phyloP scores from a whole-genome alignment of 1,139 yeast genomes.

The Trichomonascaceae sp. region DNA sequence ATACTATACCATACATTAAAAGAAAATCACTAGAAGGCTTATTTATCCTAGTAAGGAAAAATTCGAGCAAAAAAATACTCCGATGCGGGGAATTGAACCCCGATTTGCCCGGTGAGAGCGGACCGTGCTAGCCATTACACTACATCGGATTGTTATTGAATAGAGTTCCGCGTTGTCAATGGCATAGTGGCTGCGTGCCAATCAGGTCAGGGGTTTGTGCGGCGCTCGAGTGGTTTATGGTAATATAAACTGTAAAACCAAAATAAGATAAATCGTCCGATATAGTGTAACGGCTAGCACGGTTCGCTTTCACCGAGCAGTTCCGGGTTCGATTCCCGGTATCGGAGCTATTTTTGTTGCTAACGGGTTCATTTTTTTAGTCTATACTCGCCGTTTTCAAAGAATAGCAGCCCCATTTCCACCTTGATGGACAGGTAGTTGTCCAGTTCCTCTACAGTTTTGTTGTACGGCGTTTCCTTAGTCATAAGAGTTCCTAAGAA shows the following conservation, averaged over 20 bases:
- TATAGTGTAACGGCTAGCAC: constrained; percentile 76
- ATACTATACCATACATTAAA: too few relatives aligned
- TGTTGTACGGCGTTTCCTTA: constrained; percentile 33
- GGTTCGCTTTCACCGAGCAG: constrained; percentile 48
- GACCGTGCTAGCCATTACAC: constrained; percentile 1
- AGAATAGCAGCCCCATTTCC: constrained; percentile 31
- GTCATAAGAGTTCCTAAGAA: constrained; percentile 44
- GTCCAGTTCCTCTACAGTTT: constrained; percentile 31
- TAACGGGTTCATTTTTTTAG: constrained; percentile 11
- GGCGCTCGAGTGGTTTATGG: too few relatives aligned
- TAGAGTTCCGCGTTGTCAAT: too few relatives aligned
- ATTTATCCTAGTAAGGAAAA: too few relatives aligned
- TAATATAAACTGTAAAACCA: too few relatives aligned
- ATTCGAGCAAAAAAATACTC: neutral
- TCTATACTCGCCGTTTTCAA: constrained; percentile 19
- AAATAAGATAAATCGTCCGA: too few relatives aligned
- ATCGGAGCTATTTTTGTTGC: neutral
- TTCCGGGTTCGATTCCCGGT: neutral
- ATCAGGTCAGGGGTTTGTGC: too few relatives aligned
- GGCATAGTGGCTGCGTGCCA: too few relatives aligned
- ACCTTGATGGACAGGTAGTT: constrained; percentile 29
- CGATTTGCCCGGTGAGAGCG: constrained; percentile 1
- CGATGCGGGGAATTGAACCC: constrained; percentile 1
- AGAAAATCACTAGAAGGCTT: too few relatives aligned
- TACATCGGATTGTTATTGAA: neutral